phyloP scores from a whole-genome alignment of 2,329 filamentous ascomycete genomes.

The Cladorrhinum sp. region DNA sequence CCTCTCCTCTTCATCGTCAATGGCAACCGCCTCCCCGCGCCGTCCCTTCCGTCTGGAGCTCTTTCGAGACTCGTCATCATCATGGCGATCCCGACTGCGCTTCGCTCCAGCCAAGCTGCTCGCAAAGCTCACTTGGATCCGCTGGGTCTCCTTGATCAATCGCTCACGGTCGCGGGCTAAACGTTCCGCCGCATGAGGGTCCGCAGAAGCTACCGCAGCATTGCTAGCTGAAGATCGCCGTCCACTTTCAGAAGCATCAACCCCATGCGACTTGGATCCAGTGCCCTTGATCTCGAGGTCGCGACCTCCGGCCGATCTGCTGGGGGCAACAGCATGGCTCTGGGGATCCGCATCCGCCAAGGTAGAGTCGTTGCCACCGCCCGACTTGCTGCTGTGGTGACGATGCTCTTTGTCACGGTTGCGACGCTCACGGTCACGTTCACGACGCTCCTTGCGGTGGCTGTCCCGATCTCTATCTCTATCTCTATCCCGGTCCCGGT shows the following conservation, averaged over 20 bases:
- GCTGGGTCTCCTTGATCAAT: slow-evolving; percentile 65
- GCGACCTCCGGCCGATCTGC: slow-evolving; percentile 24
- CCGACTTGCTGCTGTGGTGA: slow-evolving; percentile 36
- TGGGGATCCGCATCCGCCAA: not conserved
- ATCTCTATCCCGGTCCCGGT: slow-evolving; percentile 44
- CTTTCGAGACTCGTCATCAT: slow-evolving; percentile 27
- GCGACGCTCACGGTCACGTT: slow-evolving; percentile 42
- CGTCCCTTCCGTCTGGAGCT: slow-evolving; percentile 47
- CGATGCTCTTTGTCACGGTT: slow-evolving; percentile 40
- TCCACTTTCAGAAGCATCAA: slow-evolving; percentile 25
- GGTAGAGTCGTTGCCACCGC: slow-evolving; percentile 21
- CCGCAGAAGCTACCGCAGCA: slow-evolving; percentile 31
- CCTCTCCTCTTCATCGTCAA: slow-evolving; percentile 50
- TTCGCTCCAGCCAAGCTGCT: slow-evolving; percentile 45
- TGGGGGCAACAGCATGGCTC: not conserved
- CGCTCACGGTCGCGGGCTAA: slow-evolving; percentile 65
- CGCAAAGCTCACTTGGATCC: slow-evolving; percentile 50
- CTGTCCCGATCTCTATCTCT: slow-evolving; percentile 33
- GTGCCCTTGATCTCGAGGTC: slow-evolving; percentile 39
- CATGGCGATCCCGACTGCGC: slow-evolving; percentile 46
- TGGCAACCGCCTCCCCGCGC: slow-evolving; percentile 45
- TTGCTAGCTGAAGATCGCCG: slow-evolving; percentile 38
- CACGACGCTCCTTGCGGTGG: slow-evolving; percentile 40
- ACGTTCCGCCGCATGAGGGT: slow-evolving; percentile 67
- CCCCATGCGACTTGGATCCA: slow-evolving; percentile 17